These are phyloP conservation scores for Colletotrichum filicis DNA, from an alignment of 2,329 filamentous ascomycete genomes.

Conservation along the genomic window DNA sequence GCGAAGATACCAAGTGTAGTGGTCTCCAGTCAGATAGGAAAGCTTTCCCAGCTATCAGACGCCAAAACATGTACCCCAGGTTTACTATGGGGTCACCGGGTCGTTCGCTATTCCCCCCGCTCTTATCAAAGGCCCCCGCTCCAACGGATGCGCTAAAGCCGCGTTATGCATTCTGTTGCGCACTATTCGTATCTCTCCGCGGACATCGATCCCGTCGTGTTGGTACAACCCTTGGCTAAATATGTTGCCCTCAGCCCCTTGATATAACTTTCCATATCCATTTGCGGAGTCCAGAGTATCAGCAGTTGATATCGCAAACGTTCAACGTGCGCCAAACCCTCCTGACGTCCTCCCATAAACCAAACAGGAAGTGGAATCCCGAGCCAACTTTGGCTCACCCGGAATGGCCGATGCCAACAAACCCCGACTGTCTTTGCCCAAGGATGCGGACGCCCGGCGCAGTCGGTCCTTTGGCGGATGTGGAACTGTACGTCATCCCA, in stretches of 20 bases:
- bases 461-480: conserved; percentile 40
- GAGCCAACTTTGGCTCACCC: neutral
- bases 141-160: neutral
- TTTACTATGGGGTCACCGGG: conserved; percentile 8
- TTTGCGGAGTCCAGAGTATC: neutral
- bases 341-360: neutral
- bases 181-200: neutral
- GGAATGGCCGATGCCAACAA: neutral
- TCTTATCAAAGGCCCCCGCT: neutral
- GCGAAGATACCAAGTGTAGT: neutral
- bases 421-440: neutral
- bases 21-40: conserved; percentile 7
- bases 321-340: too few species aligned
- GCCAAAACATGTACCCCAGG: conserved; percentile 10
- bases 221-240: neutral
- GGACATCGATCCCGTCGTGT: neutral
- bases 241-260: neutral
- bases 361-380: neutral
- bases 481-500: conserved; percentile 18
- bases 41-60: conserved; percentile 16
- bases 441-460: conserved; percentile 5
- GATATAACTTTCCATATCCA: neutral
- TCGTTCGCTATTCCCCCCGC: neutral
- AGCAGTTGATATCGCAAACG: neutral
- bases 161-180: neutral